Evolutionary conservation across 192 early-diverging fungal species (phyloP).

Genomic region (Rhizoclosmatium globosum): DNA sequence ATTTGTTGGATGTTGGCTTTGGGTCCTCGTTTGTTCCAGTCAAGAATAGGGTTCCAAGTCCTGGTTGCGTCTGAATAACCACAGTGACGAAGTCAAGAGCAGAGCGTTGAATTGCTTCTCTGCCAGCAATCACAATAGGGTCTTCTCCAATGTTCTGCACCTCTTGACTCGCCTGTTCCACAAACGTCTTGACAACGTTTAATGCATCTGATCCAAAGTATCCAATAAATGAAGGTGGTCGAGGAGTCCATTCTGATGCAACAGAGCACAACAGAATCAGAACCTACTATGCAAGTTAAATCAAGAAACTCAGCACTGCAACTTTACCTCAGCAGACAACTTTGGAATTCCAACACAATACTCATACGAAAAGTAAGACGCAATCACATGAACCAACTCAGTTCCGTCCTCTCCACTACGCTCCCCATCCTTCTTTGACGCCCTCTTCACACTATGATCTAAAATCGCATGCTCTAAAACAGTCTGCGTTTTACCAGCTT

Average conservation of each 20-base stretch:
- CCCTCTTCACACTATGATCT: conserved; percentile 41
- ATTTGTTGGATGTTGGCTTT: neutral
- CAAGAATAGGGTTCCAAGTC: conserved; percentile 54
- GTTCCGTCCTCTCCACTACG: conserved; percentile 20
- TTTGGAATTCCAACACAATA: conserved; percentile 42
- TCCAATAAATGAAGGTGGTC: conserved; percentile 58
- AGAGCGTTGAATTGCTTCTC: conserved; percentile 48
- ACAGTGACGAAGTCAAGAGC: conserved; percentile 47
- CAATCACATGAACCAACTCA: conserved; percentile 58
- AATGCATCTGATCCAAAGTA: conserved; percentile 55
- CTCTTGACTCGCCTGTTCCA: conserved; percentile 25
- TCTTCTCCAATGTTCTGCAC: neutral
- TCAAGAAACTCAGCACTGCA: neutral
- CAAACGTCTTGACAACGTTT: conserved; percentile 41
- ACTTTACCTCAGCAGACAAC: conserved; percentile 38
- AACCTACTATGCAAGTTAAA: conserved; percentile 10
- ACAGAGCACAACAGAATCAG: conserved; percentile 55
- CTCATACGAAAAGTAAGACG: conserved; percentile 54
- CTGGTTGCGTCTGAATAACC: conserved; percentile 55
- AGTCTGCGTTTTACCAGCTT: conserved; percentile 18
- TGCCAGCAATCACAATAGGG: neutral
- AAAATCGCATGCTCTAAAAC: conserved; percentile 57
- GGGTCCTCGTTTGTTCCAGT: conserved; percentile 34
- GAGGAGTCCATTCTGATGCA: conserved; percentile 52
- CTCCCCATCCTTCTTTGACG: neutral